Evolutionary conservation across 139 green algal genomes (phyloP), one percentile per base, ranked within the genome.

Genomic region (Pleodorina starrii): DNA sequence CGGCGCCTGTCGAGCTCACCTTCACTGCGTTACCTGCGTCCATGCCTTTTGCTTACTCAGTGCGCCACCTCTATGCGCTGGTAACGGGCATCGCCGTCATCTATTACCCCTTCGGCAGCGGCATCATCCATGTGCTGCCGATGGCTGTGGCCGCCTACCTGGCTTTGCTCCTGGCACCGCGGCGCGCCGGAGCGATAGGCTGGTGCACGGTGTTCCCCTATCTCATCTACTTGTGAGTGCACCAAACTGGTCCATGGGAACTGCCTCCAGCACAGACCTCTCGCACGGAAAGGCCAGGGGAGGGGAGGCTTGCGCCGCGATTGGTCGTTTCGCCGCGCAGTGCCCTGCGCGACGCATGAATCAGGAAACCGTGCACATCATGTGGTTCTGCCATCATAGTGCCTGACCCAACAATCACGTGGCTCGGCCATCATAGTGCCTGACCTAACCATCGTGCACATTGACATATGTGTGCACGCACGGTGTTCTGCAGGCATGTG

Each of bases 71-170:
- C 0, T 98, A 96, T 87, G 82, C 91, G 16, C 2, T 94, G 0
- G 19, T 95, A 0, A 91, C 90, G 23, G 96, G 96, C 44, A 88
- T 97, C 27, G 12, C 88, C 2, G 89, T 98, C 0, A 84, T 97
- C 2, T 97, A 97, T 89, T 98, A 97, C 72, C 95, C 95, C 1
- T 98, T 98, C 80, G 96, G 96, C 29, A 94, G 87, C 50, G 92
- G 94, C 32, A 85, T 94, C 10, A 23, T 96, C 4, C 93, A 96
- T n/a, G 85, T 89, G 2, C 3, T 97, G 0, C 75, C 95, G 2
- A 92, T 95, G 2, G 71, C 87, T 3, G 27, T 93, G 0, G 29
- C 93, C 23, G 96, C 93, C 0, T 98, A 98, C 86, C 21, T 94
- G 0, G 88, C 90, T 23, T 97, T 98, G 93, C 51, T 90, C 0